Evolutionary conservation across 495 filamentous ascomycete genomes (phyloP), one percentile per base, ranked within the genome.

Genomic region (Aspergillus kassunensis): DNA sequence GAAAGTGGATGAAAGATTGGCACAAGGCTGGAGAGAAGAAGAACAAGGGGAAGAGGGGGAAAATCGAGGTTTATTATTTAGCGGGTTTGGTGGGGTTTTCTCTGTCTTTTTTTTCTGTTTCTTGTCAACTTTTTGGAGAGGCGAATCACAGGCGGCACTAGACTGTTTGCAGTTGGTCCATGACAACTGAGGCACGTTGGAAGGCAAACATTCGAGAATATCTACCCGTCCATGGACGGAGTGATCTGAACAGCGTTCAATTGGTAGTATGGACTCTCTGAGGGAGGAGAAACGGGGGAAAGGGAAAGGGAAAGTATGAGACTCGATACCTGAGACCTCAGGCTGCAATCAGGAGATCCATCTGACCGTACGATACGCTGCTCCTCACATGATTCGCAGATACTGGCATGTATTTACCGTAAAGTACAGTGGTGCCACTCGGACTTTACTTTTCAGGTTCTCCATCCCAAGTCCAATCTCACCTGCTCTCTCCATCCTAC

Each of bases 11-110:
- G 40, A 52, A 46, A 23, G 42, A 34, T 39, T 53, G 51, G 42
- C 51, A 46, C 51, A 53, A 30, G 51, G 51, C 51, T 53, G 51
- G 51, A 53, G 35, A 46, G 60, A 59, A 46, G 60, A 55, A 62
- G 53, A 58, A 69, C 67, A 64, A 63, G 65, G 64, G 62, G 57
- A 70, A 66, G 63, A 62, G 65, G 65, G 55, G 63, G 53, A 61
- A 63, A 63, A 72, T 70, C 68, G 58, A 61, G 55, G 58, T 55
- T 72, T 69, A 57, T 66, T 62, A 58, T 66, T 64, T 66, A 64
- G 34, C 21, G 45, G 21, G 23, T 49, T 49, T 39, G 45, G 64
- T 67, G 68, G 67, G 61, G 57, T 45, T 59, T 56, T 46, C 48
- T 20, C 41, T 30, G 15, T 41, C 54, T 64, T 60, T 66, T 69